A percentile compares a stretch with the other conserved stretches of the same genome.
Conservation (phyloP, 2,329 filamentous ascomycete genomes). For the Cytospora schulzeri region DNA sequence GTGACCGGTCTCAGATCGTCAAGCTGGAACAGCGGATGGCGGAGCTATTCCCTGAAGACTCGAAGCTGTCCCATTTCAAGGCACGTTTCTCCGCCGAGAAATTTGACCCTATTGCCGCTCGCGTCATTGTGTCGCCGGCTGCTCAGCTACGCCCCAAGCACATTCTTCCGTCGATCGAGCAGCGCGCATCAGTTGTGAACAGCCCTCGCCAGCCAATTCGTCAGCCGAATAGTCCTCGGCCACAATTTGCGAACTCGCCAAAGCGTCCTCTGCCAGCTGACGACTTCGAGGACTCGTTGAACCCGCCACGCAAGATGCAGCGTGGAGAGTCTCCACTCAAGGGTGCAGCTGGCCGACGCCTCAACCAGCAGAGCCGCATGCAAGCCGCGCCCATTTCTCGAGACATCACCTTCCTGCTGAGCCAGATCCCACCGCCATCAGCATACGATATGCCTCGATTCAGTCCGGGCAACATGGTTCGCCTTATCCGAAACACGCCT, state of each 20-base stretch:
- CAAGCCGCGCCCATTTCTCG: constrained; percentile 72
- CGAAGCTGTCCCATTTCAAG: constrained; percentile 73
- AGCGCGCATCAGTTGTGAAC: constrained; percentile 46
- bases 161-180: constrained; percentile 57
- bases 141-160: constrained; percentile 73
- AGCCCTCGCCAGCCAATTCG: constrained; percentile 44
- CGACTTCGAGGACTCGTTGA: constrained; percentile 68
- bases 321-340: constrained; percentile 93
- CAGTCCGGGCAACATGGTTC: constrained; percentile 70
- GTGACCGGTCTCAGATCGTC: constrained; percentile 85
- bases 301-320: constrained; percentile 81
- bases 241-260: constrained; percentile 57
- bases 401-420: constrained; percentile 64
- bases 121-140: constrained; percentile 78
- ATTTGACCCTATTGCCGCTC: constrained; percentile 82
- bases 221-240: constrained; percentile 47
- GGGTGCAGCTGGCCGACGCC: constrained; percentile 79
- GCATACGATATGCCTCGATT: constrained; percentile 73
- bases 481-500: constrained; percentile 68
- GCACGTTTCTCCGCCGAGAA: constrained; percentile 71
- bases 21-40: constrained; percentile 92
- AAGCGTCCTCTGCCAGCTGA: constrained; percentile 66
- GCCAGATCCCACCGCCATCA: constrained; percentile 73
- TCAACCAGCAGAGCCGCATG: constrained; percentile 74
- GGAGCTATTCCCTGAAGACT: constrained; percentile 89